Evolutionary conservation across 148 eudicot genomes (phyloP).

Genomic region (Polygonum aviculare): DNA sequence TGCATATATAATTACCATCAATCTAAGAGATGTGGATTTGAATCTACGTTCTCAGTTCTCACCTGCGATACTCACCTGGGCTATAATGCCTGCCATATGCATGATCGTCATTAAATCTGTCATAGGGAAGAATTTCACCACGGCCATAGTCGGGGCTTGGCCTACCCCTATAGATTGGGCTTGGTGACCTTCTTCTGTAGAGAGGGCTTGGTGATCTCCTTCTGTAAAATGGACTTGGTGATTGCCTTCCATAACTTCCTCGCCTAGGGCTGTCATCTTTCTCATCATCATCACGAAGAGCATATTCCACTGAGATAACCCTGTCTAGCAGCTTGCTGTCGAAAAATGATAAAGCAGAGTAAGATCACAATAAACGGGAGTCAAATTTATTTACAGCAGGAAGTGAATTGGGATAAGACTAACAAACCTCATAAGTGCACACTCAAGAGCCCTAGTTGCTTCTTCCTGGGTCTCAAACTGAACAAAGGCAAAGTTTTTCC

Average conservation of each 20-base stretch:
- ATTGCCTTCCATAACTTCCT: constrained; percentile 45
- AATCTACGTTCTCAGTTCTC: not conserved
- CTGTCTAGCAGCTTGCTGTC: constrained; percentile 84
- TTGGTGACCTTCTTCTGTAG: constrained; percentile 69
- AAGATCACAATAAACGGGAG: not conserved
- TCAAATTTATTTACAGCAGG: not conserved
- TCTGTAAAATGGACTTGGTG: constrained; percentile 66
- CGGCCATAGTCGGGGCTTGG: constrained; percentile 80
- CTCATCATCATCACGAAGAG: constrained; percentile 85
- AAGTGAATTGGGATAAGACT: not conserved
- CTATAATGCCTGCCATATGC: constrained; percentile 47
- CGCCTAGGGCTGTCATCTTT: constrained; percentile 53
- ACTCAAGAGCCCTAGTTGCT: constrained; percentile 81
- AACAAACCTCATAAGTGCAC: constrained; percentile 78
- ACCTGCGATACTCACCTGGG: constrained; percentile 70
- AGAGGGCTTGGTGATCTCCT: constrained; percentile 63
- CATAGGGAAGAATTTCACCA: constrained; percentile 55
- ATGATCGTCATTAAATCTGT: constrained; percentile 38
- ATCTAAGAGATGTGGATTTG: not conserved
- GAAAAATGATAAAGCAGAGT: not conserved
- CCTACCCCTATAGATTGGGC: constrained; percentile 53
- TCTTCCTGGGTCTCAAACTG: constrained; percentile 78
- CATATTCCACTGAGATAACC: constrained; percentile 91
- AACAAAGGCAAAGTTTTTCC: constrained; percentile 79
- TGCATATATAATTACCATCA: not conserved